phyloP scores from a whole-genome alignment of 1,139 yeast genomes.

The Candida sp. region DNA sequence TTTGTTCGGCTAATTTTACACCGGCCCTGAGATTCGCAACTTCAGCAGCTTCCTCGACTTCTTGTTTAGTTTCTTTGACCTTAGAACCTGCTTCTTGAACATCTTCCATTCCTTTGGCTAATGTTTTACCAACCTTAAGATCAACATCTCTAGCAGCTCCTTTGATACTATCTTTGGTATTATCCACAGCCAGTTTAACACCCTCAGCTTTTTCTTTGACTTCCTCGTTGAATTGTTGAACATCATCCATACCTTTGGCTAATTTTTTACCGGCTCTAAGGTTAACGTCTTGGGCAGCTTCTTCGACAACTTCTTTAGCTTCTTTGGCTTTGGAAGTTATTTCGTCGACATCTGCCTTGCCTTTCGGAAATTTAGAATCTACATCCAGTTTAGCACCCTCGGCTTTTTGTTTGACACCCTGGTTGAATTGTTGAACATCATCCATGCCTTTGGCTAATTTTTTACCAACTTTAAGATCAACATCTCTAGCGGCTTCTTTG shows the following conservation, averaged over 20 bases:
- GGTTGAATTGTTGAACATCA: slow-evolving; percentile 14
- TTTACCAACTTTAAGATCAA: slow-evolving; percentile 24
- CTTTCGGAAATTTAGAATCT: slow-evolving; percentile 23
- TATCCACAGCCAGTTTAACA: slow-evolving; percentile 16
- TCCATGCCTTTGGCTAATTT: slow-evolving; percentile 27
- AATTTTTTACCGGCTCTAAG: slow-evolving; percentile 6
- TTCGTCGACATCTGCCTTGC: slow-evolving; percentile 19
- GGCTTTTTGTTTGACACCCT: slow-evolving; percentile 12
- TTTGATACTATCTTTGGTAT: slow-evolving; percentile 19
- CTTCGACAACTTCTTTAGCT: slow-evolving; percentile 24
- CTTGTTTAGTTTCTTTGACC: slow-evolving; percentile 22
- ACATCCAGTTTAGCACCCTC: slow-evolving; percentile 14
- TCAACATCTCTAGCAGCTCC: slow-evolving; percentile 17
- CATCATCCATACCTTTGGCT: slow-evolving; percentile 15
- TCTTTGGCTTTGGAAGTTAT: slow-evolving; percentile 3
- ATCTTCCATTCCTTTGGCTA: slow-evolving; percentile 23
- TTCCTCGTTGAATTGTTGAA: slow-evolving; percentile 13
- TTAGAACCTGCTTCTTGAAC: slow-evolving; percentile 16
- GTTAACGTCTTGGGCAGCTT: slow-evolving; percentile 25
- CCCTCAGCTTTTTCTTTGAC: slow-evolving; percentile 20
- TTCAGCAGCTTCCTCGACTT: slow-evolving; percentile 21
- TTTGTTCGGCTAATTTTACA: no score
- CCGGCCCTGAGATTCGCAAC: no score
- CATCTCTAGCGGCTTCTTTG: slow-evolving; percentile 15
- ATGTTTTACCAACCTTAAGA: slow-evolving; percentile 24